Conservation (phyloP, 768 basidiomycete genomes). For the Boletus vinaceobasis region DNA sequence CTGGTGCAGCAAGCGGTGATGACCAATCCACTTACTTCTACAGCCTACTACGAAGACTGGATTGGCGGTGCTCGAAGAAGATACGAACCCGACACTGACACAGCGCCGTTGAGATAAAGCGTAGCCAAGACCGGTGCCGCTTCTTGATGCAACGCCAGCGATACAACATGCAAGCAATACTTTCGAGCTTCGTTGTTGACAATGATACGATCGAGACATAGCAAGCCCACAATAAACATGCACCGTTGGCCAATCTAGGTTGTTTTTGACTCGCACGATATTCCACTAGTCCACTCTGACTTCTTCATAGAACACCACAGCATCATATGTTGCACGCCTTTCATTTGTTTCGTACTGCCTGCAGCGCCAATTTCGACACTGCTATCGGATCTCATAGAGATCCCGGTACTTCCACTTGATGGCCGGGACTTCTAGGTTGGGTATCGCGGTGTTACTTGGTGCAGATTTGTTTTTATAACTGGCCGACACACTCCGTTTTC, state of each 20-base stretch:
- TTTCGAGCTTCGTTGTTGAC: constrained; percentile 4
- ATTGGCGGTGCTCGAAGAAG: constrained; percentile 20
- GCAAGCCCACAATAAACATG: neutral
- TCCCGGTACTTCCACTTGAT: neutral
- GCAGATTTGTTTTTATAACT: neutral
- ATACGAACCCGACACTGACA: constrained; percentile 1
- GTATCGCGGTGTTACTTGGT: neutral
- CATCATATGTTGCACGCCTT: neutral
- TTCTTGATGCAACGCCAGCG: constrained; percentile 21
- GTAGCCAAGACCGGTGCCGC: constrained; percentile 17
- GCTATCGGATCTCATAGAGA: constrained; percentile 3
- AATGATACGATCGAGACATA: constrained; percentile 7
- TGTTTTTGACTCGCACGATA: constrained; percentile 18
- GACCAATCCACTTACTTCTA: neutral
- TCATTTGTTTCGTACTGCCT: neutral
- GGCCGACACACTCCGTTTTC: neutral
- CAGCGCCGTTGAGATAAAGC: neutral
- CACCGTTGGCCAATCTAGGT: neutral
- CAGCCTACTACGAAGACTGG: neutral
- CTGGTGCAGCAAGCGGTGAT: neutral
- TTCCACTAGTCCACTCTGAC: no score
- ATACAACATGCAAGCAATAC: constrained; percentile 10
- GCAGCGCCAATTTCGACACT: constrained; percentile 7
- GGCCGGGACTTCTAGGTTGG: neutral
- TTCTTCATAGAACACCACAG: constrained; percentile 14